phyloP scores from a whole-genome alignment of 2,329 filamentous ascomycete species.

The Ophiostoma sp. region DNA sequence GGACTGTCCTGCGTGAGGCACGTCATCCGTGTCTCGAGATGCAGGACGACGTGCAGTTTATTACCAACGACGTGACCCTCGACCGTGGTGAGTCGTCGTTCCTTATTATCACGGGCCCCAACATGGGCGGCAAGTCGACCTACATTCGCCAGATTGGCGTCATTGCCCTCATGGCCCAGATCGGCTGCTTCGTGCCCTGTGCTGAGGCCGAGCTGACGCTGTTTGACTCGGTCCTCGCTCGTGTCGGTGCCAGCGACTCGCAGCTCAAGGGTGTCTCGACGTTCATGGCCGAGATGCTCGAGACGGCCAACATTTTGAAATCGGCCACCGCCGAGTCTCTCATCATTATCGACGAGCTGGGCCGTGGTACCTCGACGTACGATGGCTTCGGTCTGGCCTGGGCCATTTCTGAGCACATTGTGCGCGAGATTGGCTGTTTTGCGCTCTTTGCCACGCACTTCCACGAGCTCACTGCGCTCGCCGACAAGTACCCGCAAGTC shows the following conservation, averaged over 20 bases:
- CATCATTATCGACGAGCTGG: constrained; percentile 98
- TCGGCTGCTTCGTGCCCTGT: constrained; percentile 95
- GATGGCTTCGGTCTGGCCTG: constrained; percentile 98
- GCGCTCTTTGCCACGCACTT: constrained; percentile 97
- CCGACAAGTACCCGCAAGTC: constrained; percentile 82
- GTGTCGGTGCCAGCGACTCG: constrained; percentile 92
- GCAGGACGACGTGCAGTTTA: constrained; percentile 98
- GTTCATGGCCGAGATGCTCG: constrained; percentile 99
- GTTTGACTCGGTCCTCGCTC: constrained; percentile 94
- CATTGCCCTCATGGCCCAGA: constrained; percentile 94
- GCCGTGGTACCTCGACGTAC: constrained; percentile 94
- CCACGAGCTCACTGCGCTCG: constrained; percentile 91
- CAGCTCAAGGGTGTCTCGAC: constrained; percentile 97
- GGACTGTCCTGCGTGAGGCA: constrained; percentile 87
- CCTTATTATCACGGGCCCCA: constrained; percentile 94
- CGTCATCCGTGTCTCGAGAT: constrained; percentile 98
- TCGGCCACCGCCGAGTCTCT: constrained; percentile 91
- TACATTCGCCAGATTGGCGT: constrained; percentile 98
- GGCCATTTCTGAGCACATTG: constrained; percentile 97
- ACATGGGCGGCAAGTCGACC: constrained; percentile 98
- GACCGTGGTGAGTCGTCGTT: constrained; percentile 79
- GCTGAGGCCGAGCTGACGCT: constrained; percentile 87
- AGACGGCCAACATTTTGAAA: constrained; percentile 97
- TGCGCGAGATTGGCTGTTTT: constrained; percentile 91
- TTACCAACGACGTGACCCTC: constrained; percentile 92